Evolutionary conservation across 2,329 filamentous ascomycete genomes (phyloP).

Genomic region (Neopestalotiopsis sp.): DNA sequence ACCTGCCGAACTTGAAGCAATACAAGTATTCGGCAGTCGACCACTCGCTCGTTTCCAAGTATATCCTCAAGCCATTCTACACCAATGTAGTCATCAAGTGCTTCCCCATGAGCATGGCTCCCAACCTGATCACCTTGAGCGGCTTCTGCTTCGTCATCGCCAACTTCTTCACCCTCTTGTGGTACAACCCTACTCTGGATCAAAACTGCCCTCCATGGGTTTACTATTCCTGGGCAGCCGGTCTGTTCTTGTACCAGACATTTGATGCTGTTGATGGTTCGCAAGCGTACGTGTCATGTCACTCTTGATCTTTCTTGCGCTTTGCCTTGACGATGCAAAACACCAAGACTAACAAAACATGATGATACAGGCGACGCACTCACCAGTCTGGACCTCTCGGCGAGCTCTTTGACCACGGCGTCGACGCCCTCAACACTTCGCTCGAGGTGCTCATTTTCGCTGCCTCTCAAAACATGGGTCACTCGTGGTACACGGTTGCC

Average conservation of each 20-base stretch:
- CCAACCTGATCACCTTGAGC: constrained; percentile 84
- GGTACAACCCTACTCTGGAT: constrained; percentile 94
- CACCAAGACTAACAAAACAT: constrained; percentile 17
- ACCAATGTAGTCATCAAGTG: constrained; percentile 90
- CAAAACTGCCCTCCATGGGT: constrained; percentile 95
- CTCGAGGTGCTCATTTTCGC: constrained; percentile 92
- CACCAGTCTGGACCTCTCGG: constrained; percentile 91
- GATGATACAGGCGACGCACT: constrained; percentile 71
- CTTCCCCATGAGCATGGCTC: constrained; percentile 96
- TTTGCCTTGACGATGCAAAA: not conserved
- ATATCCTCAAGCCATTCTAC: constrained; percentile 98
- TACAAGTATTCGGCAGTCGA: constrained; percentile 97
- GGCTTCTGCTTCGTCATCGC: constrained; percentile 88
- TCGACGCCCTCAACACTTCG: constrained; percentile 96
- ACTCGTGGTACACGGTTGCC: constrained; percentile 87
- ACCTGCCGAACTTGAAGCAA: constrained; percentile 84
- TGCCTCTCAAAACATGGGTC: constrained; percentile 89
- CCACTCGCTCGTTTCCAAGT: constrained; percentile 86
- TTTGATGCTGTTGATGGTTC: constrained; percentile 96
- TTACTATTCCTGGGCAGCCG: constrained; percentile 88
- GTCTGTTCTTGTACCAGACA: constrained; percentile 95
- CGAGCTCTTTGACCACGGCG: constrained; percentile 96
- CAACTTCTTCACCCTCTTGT: constrained; percentile 90
- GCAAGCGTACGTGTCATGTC: constrained; percentile 72
- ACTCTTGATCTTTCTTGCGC: constrained; percentile 5